phyloP scores from a whole-genome alignment of 345 rosid genomes.

The Eutrema yunnanense region DNA sequence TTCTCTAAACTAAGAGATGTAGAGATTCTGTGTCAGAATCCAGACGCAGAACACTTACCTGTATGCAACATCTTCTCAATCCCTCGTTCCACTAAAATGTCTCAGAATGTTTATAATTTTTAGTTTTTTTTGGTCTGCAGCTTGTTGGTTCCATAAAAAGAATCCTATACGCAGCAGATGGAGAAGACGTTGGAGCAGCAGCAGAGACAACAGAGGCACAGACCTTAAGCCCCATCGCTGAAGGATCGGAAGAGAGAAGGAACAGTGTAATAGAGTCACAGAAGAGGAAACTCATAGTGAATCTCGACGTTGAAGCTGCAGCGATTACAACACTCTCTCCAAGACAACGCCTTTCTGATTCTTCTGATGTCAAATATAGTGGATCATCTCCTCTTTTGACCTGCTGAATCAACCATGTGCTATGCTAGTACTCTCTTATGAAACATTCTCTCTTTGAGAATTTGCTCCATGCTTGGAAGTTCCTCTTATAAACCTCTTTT shows the following conservation, averaged over 20 bases:
- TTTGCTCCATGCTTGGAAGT: neutral
- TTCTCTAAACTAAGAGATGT: constrained; percentile 85
- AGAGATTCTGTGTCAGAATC: constrained; percentile 79
- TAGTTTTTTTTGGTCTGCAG: constrained; percentile 26
- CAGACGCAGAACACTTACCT: constrained; percentile 53
- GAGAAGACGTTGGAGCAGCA: constrained; percentile 48
- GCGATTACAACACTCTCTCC: constrained; percentile 68
- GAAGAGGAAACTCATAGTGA: constrained; percentile 72
- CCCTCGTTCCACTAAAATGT: neutral
- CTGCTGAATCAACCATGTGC: constrained; percentile 33
- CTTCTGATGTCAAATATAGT: constrained; percentile 85
- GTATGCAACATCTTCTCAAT: constrained; percentile 31
- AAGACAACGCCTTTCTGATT: constrained; percentile 76
- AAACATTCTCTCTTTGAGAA: constrained; percentile 13
- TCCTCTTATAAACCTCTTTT: neutral
- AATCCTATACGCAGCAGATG: constrained; percentile 75
- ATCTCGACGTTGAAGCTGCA: constrained; percentile 68
- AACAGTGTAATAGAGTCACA: constrained; percentile 45
- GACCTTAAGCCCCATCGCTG: constrained; percentile 76
- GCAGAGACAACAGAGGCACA: constrained; percentile 50
- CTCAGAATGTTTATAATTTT: neutral
- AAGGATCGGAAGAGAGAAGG: constrained; percentile 59
- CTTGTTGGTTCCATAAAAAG: constrained; percentile 73
- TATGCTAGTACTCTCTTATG: neutral
- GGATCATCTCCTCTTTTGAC: constrained; percentile 84